Conservation (phyloP, 306 rosid genomes). For the Trichosanthes cucumerina region DNA sequence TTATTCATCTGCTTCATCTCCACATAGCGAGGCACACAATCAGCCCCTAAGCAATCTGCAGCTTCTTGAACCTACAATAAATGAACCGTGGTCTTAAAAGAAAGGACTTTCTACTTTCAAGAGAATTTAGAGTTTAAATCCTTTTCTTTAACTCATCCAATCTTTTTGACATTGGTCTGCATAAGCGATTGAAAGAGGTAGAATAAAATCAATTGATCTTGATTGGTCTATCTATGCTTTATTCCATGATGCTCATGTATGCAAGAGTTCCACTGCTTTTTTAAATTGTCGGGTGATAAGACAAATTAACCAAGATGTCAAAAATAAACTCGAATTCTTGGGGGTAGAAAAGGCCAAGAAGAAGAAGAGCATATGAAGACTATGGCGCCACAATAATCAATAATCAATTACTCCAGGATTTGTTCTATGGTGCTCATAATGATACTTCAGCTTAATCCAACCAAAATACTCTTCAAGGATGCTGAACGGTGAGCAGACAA, state of each 20-base stretch:
- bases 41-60: conserved; percentile 94
- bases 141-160: neutral
- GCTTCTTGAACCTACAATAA: conserved; percentile 75
- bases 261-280: neutral
- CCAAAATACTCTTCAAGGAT: neutral
- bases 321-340: neutral
- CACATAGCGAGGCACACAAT: conserved; percentile 72
- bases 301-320: neutral
- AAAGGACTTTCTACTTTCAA: neutral
- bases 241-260: neutral
- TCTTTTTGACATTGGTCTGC: neutral
- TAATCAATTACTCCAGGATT: neutral
- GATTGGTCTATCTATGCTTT: neutral
- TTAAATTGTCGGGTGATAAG: neutral
- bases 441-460: conserved; percentile 4
- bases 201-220: neutral
- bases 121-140: neutral
- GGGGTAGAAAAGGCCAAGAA: neutral
- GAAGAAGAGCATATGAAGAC: neutral
- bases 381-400: neutral
- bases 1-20: conserved; percentile 56
- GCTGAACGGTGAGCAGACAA: neutral
- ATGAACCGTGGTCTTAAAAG: conserved; percentile 14
- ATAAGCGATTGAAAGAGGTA: neutral
- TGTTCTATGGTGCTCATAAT: neutral